A percentile compares a stretch with the other conserved stretches of the same genome.
Conservation (phyloP, 495 filamentous ascomycete genomes). For the Penicillium maclennaniae region DNA sequence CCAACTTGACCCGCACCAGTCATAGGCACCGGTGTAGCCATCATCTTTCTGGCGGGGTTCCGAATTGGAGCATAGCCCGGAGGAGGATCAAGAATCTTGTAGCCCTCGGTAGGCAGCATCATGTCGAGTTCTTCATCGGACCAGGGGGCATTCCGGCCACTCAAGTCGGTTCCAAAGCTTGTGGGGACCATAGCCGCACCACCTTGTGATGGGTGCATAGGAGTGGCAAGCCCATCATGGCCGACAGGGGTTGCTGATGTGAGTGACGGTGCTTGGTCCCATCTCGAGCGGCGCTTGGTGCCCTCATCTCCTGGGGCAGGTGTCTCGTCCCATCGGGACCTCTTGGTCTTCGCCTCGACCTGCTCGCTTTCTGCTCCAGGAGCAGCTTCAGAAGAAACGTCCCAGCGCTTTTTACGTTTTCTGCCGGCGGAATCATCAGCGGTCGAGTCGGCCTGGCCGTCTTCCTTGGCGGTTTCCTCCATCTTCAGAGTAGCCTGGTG, state of each 20-base stretch:
- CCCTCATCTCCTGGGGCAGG: constrained; percentile 60
- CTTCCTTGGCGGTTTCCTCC: constrained; percentile 64
- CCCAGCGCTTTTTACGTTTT: constrained; percentile 95
- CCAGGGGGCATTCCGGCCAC: constrained; percentile 70
- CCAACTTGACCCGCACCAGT: constrained; percentile 60
- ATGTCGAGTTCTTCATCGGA: constrained; percentile 93
- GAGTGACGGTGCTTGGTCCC: constrained; percentile 77
- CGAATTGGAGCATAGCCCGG: constrained; percentile 88
- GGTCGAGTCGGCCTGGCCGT: constrained; percentile 64
- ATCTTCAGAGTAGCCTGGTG: constrained; percentile 69
- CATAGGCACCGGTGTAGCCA: constrained; percentile 67
- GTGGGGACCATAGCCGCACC: constrained; percentile 51
- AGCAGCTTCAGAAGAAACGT: constrained; percentile 56
- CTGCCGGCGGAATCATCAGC: constrained; percentile 56
- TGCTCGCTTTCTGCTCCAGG: constrained; percentile 31
- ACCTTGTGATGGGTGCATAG: constrained; percentile 75
- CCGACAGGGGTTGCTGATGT: constrained; percentile 72
- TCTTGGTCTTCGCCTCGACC: constrained; percentile 60
- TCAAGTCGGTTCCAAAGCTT: constrained; percentile 76
- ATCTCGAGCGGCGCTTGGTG: constrained; percentile 71
- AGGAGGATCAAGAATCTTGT: constrained; percentile 88
- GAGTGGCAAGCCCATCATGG: constrained; percentile 75
- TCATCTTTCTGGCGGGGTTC: constrained; percentile 70
- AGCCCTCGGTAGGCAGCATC: constrained; percentile 88
- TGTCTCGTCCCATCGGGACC: constrained; percentile 89